Base-by-base conservation (phyloP, 225 moss, liverwort and hornwort genomes). In the Polytrichum formosum region DNA sequence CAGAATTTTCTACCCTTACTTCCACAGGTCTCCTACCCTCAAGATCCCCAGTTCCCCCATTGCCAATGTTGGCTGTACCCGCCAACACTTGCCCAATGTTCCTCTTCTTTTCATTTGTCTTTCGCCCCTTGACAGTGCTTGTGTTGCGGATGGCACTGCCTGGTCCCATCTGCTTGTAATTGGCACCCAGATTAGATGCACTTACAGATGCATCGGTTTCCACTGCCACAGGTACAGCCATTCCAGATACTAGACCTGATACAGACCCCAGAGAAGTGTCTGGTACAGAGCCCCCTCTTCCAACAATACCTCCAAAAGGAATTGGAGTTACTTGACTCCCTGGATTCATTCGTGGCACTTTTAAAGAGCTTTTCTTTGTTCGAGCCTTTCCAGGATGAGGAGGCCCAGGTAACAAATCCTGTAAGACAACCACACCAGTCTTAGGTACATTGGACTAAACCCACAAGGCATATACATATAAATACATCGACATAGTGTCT, bases 31-130 rank as follows among this genome's bases (percentile, higher is more conserved):
- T 66, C 66, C 77, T 75, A 29, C 60, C 18, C 37, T 79, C 64
- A 28, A 58, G 69, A 67, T 78, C 79, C 56, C 67, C 59, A 30
- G 30, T 76, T 13, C 28, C 53, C 21, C 71, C 76, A 26, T 75
- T 73, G 46, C 73, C 67, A 6, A 79, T 58, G 68, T 75, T 78
- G 22, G 72, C 70, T 20, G 78, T 72, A 55, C 81, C 78, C 28
- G 90, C 85, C 53, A 90, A 75, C 55, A 85, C 85, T 73, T 87
- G 80, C 56, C 87, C 90, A 55, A 84, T 79, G 66, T 85, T 80
- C 64, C 83, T 70, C 82, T 74, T 91, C 85, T 87, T 90, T 55
- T 85, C 83, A 64, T 75, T 82, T 13, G 26, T 64, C 64, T 77
- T 90, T 66, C 81, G 78, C 23, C 80, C 72, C 66, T 78, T 90